Conservation (phyloP, 2,329 filamentous ascomycete species). For the Alternaria tenuissima region DNA sequence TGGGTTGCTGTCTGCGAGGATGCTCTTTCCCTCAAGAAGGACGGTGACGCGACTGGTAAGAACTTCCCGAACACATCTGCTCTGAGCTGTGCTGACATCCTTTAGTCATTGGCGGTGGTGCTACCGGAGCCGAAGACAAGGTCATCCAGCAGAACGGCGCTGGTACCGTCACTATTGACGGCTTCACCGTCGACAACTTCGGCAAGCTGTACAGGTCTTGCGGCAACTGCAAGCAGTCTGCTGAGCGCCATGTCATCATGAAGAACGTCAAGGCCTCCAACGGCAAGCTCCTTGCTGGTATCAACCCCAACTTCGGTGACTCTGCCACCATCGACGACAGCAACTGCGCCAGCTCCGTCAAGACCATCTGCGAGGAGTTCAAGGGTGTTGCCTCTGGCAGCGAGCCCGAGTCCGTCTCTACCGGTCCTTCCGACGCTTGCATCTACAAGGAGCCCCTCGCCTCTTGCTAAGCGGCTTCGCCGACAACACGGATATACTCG, state of each 20-base stretch:
- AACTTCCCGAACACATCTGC: not conserved
- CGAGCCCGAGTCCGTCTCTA: slow-evolving; percentile 38
- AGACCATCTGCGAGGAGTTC: slow-evolving; percentile 47
- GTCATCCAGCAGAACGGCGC: slow-evolving; percentile 55
- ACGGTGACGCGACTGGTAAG: slow-evolving; percentile 19
- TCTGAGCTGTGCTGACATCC: not conserved
- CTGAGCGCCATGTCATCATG: slow-evolving; percentile 55
- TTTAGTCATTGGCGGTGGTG: slow-evolving; percentile 52
- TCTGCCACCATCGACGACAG: slow-evolving; percentile 57
- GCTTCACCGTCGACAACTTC: slow-evolving; percentile 44
- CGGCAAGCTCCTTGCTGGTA: slow-evolving; percentile 57
- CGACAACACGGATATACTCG: not conserved
- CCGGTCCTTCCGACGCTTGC: slow-evolving; percentile 44
- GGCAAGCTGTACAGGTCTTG: slow-evolving; percentile 58
- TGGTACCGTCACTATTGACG: slow-evolving; percentile 51
- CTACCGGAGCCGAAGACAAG: slow-evolving; percentile 51
- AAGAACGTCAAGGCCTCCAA: slow-evolving; percentile 55
- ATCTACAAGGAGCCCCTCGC: slow-evolving; percentile 24
- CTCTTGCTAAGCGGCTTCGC: slow-evolving; percentile 29
- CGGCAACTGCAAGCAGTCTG: slow-evolving; percentile 58
- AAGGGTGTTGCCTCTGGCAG: slow-evolving; percentile 40
- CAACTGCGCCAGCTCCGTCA: slow-evolving; percentile 38
- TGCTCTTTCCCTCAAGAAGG: slow-evolving; percentile 47
- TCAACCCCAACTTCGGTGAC: slow-evolving; percentile 63
- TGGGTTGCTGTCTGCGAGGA: slow-evolving; percentile 50